These are phyloP conservation scores for Fusarium chlamydosporum DNA, from an alignment of 2,329 filamentous ascomycete genomes.

Conservation along the genomic window DNA sequence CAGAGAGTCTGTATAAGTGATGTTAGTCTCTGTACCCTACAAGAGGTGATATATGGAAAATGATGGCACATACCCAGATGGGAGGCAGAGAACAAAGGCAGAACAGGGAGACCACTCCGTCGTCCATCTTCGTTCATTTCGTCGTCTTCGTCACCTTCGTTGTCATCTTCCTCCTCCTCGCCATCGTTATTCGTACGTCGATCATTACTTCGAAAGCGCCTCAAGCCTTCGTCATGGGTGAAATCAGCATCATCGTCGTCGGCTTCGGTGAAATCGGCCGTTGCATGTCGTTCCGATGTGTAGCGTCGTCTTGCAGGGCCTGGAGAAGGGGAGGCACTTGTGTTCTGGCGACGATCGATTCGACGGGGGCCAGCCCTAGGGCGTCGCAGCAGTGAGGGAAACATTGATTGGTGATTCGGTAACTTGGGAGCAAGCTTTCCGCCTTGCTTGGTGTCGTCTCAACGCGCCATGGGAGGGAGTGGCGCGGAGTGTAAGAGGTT, in stretches of 20 bases:
- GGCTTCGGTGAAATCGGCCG: conserved; percentile 75
- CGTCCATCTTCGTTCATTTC: conserved; percentile 53
- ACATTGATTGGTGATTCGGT: conserved; percentile 52
- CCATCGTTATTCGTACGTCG: conserved; percentile 55
- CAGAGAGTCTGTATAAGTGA: conserved; percentile 74
- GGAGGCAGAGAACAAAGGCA: conserved; percentile 85
- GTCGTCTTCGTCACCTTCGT: conserved; percentile 61
- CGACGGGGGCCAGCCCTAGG: conserved; percentile 55
- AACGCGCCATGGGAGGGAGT: conserved; percentile 47
- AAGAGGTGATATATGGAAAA: background rate
- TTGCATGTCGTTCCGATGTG: conserved; percentile 63
- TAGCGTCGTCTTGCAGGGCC: conserved; percentile 50
- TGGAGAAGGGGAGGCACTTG: conserved; percentile 53
- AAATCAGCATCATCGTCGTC: conserved; percentile 67
- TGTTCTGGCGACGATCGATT: conserved; percentile 50
- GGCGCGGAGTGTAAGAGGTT: conserved; percentile 19
- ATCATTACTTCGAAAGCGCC: conserved; percentile 44
- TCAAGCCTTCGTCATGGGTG: conserved; percentile 56
- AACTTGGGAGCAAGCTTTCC: conserved; percentile 44
- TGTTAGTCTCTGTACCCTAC: conserved; percentile 21
- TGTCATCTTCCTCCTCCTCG: conserved; percentile 66
- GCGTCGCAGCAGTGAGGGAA: conserved; percentile 56
- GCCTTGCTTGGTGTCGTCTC: conserved; percentile 49
- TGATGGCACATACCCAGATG: conserved; percentile 73
- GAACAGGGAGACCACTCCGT: conserved; percentile 57